These are phyloP conservation scores for Colletotrichum navitas DNA, from an alignment of 2,329 filamentous ascomycete species.

Conservation along the genomic window DNA sequence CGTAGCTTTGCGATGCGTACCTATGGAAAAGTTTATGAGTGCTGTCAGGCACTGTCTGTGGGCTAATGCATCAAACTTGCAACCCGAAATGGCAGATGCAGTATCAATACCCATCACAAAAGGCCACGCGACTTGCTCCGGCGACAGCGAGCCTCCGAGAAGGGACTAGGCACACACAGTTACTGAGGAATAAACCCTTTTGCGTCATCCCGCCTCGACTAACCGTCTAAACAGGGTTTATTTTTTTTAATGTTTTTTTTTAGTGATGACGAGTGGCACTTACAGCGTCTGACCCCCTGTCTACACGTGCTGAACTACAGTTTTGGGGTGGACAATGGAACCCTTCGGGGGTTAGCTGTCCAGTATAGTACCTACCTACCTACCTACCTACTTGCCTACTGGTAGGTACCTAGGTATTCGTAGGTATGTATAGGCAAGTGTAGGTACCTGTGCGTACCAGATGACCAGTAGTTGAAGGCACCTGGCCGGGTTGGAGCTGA, in stretches of 20 bases:
- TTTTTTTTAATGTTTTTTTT: conserved; percentile 6
- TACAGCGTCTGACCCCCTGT: conserved; percentile 8
- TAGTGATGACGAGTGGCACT: neutral
- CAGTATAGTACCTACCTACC: no score
- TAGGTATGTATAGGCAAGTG: no score
- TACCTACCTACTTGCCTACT: no score
- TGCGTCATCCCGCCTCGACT: conserved; percentile 29
- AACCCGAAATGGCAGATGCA: conserved; percentile 8
- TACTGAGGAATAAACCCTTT: neutral
- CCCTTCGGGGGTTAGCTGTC: neutral
- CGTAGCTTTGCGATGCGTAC: neutral
- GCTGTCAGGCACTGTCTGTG: neutral
- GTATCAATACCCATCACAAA: neutral
- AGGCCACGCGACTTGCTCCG: conserved; percentile 19
- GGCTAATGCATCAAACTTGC: neutral
- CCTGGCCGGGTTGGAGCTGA: neutral
- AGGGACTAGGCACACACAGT: neutral
- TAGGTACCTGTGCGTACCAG: neutral
- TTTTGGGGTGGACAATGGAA: conserved; percentile 8
- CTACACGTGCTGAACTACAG: conserved; percentile 26
- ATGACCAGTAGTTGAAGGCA: neutral
- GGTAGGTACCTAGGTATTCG: no score
- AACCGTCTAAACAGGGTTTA: neutral
- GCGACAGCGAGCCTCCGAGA: neutral
- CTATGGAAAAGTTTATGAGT: neutral